A percentile compares a stretch with the other conserved stretches of the same genome.
Conservation (phyloP, 2,329 filamentous ascomycete species). For the Lachnellula occidentalis region DNA sequence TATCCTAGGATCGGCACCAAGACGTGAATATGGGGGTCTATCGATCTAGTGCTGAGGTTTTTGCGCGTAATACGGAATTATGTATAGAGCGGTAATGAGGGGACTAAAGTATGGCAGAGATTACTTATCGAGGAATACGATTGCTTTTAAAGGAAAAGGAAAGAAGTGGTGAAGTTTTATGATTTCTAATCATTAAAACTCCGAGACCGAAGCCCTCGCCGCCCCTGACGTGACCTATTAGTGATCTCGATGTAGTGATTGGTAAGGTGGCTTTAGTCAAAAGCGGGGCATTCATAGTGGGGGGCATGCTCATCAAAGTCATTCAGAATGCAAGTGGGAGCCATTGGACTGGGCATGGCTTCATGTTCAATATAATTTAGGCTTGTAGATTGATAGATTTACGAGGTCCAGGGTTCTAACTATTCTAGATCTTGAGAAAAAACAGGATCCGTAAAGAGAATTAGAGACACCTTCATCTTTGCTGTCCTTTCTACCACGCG, state of each 20-base stretch:
- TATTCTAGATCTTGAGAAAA: neutral
- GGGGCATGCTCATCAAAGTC: neutral
- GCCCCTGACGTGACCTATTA: no score
- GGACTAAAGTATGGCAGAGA: neutral
- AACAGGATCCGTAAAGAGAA: neutral
- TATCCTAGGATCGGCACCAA: no score
- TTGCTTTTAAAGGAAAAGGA: neutral
- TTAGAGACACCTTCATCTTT: neutral
- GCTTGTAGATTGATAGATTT: no score
- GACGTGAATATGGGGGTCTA: neutral
- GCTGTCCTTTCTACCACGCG: neutral
- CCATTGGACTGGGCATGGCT: neutral
- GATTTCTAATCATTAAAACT: neutral
- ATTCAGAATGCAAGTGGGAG: no score
- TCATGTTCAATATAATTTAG: neutral
- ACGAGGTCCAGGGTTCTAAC: no score
- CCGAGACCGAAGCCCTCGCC: no score
- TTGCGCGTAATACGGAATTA: neutral
- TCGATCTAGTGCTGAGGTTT: neutral
- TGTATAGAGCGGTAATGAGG: neutral
- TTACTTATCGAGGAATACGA: neutral
- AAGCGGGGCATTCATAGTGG: neutral
- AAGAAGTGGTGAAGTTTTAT: neutral
- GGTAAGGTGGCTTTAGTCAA: neutral
- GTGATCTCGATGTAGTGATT: neutral